Evolutionary conservation across 805 yeast genomes (phyloP), one percentile per base, ranked within the genome.

Genomic region (Wickerhamomyces alni): DNA sequence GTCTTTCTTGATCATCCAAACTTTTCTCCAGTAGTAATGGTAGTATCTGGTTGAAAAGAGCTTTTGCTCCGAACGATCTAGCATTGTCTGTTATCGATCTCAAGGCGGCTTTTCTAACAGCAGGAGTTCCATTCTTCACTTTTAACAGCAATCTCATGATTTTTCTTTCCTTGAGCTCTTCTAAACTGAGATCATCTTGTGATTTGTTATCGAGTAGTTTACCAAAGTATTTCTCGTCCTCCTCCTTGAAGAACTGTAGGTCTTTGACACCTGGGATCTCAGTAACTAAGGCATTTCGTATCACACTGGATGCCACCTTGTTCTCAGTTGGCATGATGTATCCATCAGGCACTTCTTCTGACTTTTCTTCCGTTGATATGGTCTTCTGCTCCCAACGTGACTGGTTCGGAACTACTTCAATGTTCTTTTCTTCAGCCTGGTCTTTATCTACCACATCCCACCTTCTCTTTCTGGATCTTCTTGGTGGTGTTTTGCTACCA

Each of bases 1-100:
- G 94, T 15, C 95, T 71, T 58, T 91, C 97, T 47, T 79, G 84
- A 35, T 85, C 93, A 47, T 81, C 91, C 21, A 88, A 61, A 4
- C 74, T 59, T 30, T 77, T 77, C 45, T 87, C 96, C 55, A 82
- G 63, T 32, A 89, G 61, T 19, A 91, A 60, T 0, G 96, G 95
- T 13, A 89, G 63, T n/a, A 87, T 68, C 43, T 77, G 80, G 41
- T 77, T 74, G 50, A 89, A 81, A 13, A 89, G 58, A 0, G 77
- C 54, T 35, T 75, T 72, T 0, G 96, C 82, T 0, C 96, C 96
- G 50, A 80, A 75, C 12, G 61, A 65, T 8, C 68, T 61, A 0
- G 93, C 81, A 43, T 72, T 71, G 35, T 79, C 87, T 2, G 83
- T 74, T 18, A 89, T 58, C 30, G 74, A 69, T 40, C 89, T 68